Base-by-base conservation (phyloP, 768 basidiomycete species). In the Trametes coccinea region DNA sequence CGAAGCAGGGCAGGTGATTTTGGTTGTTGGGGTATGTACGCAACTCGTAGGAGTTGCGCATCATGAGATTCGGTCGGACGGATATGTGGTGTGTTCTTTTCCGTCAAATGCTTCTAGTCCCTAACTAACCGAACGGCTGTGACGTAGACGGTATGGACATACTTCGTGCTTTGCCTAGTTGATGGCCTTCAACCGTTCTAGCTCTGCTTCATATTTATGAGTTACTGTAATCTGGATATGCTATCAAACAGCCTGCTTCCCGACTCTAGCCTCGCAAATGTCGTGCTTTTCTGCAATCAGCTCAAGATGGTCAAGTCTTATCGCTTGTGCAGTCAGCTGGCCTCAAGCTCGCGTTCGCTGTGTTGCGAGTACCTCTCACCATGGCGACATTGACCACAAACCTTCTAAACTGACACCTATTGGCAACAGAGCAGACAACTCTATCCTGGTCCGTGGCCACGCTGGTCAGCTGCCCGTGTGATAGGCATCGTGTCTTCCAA, bases 1-100 rank as follows among this genome's bases (percentile, higher is more conserved):
- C 86, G 30, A 88, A 85, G 76, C 67, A 69, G 61, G 66, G 66
- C 44, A 66, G 69, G 46, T 72, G 59, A 68, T 55, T 17, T 29
- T 11, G 14, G 11, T 6, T 6, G 5, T 27, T 31, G 56, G 14
- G 13, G n/a, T 29, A 10, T 44, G 49, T 37, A 46, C 44, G 17
- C 43, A 45, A 16, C 34, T 43, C 27, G 33, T 37, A 48, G 44
- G 62, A 37, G 54, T 39, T 47, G 27, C 40, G 16, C 31, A 44
- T 31, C 34, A 6, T 9, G 53, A 51, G 14, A 46, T 40, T 39
- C 16, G 27, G 30, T 47, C 29, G 49, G 53, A 40, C 13, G 50
- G 41, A 40, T 34, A 56, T 29, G 17, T 44, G 62, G 58, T 59
- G 47, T 44, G 57, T 22, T 22, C 39, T 16, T 29, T 11, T 57